Evolutionary conservation across 2,329 filamentous ascomycete species (phyloP).

Genomic region (Fusarium incarnatum): DNA sequence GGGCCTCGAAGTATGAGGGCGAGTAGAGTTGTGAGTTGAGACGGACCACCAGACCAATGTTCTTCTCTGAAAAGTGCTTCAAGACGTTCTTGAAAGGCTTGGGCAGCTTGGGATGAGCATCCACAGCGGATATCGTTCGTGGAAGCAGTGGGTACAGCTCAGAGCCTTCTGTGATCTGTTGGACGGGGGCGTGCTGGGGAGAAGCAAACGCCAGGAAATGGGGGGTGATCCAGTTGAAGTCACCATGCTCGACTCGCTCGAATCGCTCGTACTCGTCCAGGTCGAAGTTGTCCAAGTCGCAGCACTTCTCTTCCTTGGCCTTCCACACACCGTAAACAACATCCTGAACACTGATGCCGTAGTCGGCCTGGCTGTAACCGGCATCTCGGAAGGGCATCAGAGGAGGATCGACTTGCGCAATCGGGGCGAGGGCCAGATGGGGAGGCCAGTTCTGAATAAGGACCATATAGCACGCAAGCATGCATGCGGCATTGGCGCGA

Average conservation of each 20-base stretch:
- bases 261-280: slow-evolving; percentile 97
- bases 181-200: slow-evolving; percentile 83
- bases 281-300: slow-evolving; percentile 92
- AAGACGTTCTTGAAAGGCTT: slow-evolving; percentile 96
- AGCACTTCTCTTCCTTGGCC: slow-evolving; percentile 94
- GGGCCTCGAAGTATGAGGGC: slow-evolving; percentile 93
- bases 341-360: slow-evolving; percentile 94
- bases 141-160: slow-evolving; percentile 81
- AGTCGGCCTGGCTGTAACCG: slow-evolving; percentile 98
- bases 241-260: slow-evolving; percentile 96
- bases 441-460: slow-evolving; percentile 98
- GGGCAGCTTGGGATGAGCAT: slow-evolving; percentile 76
- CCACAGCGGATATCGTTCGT: slow-evolving; percentile 78
- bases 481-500: slow-evolving; percentile 91
- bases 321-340: slow-evolving; percentile 99
- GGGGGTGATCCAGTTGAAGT: slow-evolving; percentile 99
- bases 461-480: slow-evolving; percentile 98
- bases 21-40: slow-evolving; percentile 97
- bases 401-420: slow-evolving; percentile 95
- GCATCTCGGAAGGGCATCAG: slow-evolving; percentile 99
- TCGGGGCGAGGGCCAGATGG: slow-evolving; percentile 92
- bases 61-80: slow-evolving; percentile 85
- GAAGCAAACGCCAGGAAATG: slow-evolving; percentile 97
- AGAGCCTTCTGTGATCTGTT: slow-evolving; percentile 77
- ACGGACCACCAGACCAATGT: slow-evolving; percentile 92